phyloP scores from a whole-genome alignment of 495 filamentous ascomycete genomes.

The Polyplosphaeria fusca region DNA sequence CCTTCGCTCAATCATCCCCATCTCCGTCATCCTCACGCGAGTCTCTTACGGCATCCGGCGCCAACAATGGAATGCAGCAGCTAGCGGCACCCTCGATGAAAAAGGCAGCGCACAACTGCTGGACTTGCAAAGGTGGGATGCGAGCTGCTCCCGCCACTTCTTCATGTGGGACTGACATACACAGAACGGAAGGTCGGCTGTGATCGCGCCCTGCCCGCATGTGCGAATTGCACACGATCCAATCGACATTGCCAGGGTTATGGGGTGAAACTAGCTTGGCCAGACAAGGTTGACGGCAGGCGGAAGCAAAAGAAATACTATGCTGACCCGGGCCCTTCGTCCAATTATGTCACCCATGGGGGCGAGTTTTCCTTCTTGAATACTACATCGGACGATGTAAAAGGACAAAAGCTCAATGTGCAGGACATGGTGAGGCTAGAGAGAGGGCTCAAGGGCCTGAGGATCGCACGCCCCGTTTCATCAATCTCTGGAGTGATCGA shows the following conservation, averaged over 20 bases:
- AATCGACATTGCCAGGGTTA: constrained; percentile 22
- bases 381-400: constrained; percentile 10
- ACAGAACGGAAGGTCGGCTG: constrained; percentile 21
- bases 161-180: no score
- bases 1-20: background rate
- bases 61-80: background rate
- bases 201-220: constrained; percentile 14
- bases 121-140: constrained; percentile 20
- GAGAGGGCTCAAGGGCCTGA: background rate
- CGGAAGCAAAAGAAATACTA: constrained; percentile 26
- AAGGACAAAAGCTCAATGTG: constrained; percentile 1
- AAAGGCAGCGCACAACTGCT: constrained; percentile 15
- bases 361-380: constrained; percentile 20
- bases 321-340: background rate
- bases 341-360: constrained; percentile 1
- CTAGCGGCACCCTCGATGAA: background rate
- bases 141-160: no score
- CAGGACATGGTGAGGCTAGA: constrained; percentile 3
- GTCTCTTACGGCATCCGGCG: no score
- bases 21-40: background rate
- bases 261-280: constrained; percentile 20
- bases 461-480: background rate
- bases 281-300: constrained; percentile 23
- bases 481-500: background rate
- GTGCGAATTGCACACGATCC: constrained; percentile 17